Conservation (phyloP, 2,329 filamentous ascomycete species). For the Claviceps pazoutovae region DNA sequence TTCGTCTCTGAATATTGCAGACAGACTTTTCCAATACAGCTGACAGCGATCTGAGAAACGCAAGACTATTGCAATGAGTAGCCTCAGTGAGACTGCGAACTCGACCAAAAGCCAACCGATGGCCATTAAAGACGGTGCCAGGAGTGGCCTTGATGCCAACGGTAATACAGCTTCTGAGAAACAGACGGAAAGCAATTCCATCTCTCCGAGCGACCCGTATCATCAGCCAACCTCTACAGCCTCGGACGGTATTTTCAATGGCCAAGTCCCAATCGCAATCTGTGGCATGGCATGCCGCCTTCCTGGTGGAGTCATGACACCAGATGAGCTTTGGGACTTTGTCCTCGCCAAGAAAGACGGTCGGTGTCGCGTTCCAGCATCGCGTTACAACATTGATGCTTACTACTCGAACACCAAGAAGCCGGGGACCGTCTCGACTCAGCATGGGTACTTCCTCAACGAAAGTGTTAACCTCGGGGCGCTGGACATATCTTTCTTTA, state of each 20-base stretch:
- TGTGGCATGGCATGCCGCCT: slow-evolving; percentile 8
- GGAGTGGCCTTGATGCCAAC: too few relatives aligned
- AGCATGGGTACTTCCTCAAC: slow-evolving; percentile 16
- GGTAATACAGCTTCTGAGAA: too few relatives aligned
- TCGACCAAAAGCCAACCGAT: too few relatives aligned
- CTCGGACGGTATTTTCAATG: not conserved
- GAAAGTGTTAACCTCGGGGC: slow-evolving; percentile 9
- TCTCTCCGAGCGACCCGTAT: not conserved
- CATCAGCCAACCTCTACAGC: not conserved
- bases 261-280: slow-evolving; percentile 2
- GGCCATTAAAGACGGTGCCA: too few relatives aligned
- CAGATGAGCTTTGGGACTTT: slow-evolving; percentile 6
- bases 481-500: slow-evolving; percentile 20
- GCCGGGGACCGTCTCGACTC: slow-evolving; percentile 2
- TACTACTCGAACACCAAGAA: not conserved
- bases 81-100: too few relatives aligned
- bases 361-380: not conserved
- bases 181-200: too few relatives aligned
- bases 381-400: slow-evolving; percentile 1
- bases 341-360: slow-evolving; percentile 6
- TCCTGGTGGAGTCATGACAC: slow-evolving; percentile 4
- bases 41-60: too few relatives aligned
- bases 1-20: too few relatives aligned
- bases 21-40: too few relatives aligned
- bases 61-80: too few relatives aligned